These are phyloP conservation scores for Stentor roeselii DNA, from an alignment of 73 alveolate genomes.

Conservation along the genomic window DNA sequence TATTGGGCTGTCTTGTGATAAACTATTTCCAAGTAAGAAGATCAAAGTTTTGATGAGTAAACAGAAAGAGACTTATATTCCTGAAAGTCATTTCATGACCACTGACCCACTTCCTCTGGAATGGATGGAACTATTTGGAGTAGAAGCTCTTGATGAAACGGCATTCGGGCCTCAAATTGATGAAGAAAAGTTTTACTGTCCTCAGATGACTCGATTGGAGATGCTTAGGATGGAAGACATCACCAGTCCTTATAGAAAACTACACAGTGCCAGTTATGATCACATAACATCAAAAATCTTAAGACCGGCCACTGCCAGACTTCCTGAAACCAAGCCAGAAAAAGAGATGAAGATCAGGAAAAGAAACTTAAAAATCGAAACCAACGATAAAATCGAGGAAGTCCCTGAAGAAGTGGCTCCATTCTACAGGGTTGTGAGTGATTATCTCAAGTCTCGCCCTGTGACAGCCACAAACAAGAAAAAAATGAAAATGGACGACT, in stretches of 20 bases:
- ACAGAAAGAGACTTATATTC: constrained; percentile 17
- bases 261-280: neutral
- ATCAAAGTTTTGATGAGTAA: neutral
- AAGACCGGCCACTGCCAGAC: neutral
- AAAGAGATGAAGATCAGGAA: neutral
- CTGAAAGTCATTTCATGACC: constrained; percentile 16
- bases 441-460: constrained; percentile 4
- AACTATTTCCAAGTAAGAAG: neutral
- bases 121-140: constrained; percentile 29
- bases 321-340: neutral
- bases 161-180: constrained; percentile 13
- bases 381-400: neutral
- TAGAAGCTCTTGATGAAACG: neutral
- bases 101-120: constrained; percentile 23
- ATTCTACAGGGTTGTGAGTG: neutral
- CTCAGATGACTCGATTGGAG: neutral
- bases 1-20: constrained; percentile 26
- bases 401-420: constrained; percentile 26
- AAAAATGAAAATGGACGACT: neutral
- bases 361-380: neutral
- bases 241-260: constrained; percentile 10
- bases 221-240: constrained; percentile 10
- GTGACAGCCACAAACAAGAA: neutral
- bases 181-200: constrained; percentile 10
- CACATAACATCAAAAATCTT: neutral